Conservation (phyloP, 1,284 basidiomycete genomes). For the Wolfiporia cocos region DNA sequence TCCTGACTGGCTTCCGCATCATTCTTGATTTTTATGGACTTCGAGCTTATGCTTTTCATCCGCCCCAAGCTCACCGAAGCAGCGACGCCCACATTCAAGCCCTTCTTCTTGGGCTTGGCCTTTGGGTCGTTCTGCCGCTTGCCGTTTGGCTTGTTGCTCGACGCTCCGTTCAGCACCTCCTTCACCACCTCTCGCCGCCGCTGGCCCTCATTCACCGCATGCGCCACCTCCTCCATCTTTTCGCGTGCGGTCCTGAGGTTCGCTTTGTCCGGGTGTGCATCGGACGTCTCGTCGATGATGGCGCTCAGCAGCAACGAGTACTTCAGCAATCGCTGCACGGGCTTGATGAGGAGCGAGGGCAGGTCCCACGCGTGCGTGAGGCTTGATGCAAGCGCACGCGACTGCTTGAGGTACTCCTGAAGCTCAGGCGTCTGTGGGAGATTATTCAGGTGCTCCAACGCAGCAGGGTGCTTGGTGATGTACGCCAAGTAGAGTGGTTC, state of each 20-base stretch:
- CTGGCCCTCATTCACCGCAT: conserved; percentile 83
- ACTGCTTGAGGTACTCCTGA: conserved; percentile 62
- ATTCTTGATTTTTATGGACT: conserved; percentile 25
- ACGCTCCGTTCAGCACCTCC: conserved; percentile 43
- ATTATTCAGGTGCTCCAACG: conserved; percentile 64
- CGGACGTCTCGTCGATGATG: conserved; percentile 76
- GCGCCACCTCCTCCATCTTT: conserved; percentile 73
- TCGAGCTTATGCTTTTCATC: conserved; percentile 45
- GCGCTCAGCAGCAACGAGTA: conserved; percentile 84
- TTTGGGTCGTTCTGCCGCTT: conserved; percentile 14
- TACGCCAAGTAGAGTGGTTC: conserved; percentile 81
- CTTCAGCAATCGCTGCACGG: conserved; percentile 88
- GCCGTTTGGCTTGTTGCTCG: conserved; percentile 9
- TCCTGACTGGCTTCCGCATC: conserved; percentile 40
- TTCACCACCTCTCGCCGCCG: conserved; percentile 82
- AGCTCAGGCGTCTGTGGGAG: conserved; percentile 52
- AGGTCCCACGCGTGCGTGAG: conserved; percentile 93
- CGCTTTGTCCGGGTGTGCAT: conserved; percentile 69
- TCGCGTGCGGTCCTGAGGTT: conserved; percentile 59
- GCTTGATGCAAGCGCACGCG: conserved; percentile 61
- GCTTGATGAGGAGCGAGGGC: conserved; percentile 84
- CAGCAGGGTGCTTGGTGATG: conserved; percentile 81
- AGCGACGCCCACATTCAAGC: conserved; percentile 36
- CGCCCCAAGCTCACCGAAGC: conserved; percentile 52
- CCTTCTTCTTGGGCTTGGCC: conserved; percentile 38